These are phyloP conservation scores for Penstemon barbatus DNA, from an alignment of 257 asterid genomes.

Conservation along the genomic window DNA sequence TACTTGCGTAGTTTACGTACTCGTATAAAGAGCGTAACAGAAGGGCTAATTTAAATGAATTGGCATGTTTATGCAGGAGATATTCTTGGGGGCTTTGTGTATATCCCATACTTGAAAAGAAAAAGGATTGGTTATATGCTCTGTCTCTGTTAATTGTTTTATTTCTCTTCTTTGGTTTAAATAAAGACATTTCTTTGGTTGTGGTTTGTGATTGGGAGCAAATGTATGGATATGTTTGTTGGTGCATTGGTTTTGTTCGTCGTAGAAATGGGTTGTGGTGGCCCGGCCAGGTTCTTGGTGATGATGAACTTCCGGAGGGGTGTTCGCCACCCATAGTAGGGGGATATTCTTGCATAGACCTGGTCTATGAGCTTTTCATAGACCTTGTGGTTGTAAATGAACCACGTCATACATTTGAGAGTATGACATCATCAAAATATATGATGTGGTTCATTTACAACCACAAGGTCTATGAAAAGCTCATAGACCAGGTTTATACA, in stretches of 20 bases:
- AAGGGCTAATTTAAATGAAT: constrained; percentile 13
- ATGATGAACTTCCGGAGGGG: constrained; percentile 70
- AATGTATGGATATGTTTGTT: constrained; percentile 58
- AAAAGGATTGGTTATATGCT: not conserved
- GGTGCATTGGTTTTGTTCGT: constrained; percentile 93
- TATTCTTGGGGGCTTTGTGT: constrained; percentile 20
- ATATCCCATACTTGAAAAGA: too few species aligned
- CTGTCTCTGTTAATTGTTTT: not conserved
- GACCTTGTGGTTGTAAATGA: too few species aligned
- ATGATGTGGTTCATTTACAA: too few species aligned
- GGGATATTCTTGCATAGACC: too few species aligned
- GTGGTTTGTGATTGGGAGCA: constrained; percentile 55
- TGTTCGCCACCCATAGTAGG: constrained; percentile 67
- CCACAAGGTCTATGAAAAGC: too few species aligned
- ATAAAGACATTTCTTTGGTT: constrained; percentile 16
- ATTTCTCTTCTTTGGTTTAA: constrained; percentile 8
- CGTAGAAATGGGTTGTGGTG: constrained; percentile 95
- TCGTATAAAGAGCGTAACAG: too few species aligned
- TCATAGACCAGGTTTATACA: too few species aligned
- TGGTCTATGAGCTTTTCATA: too few species aligned
- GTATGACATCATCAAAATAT: too few species aligned
- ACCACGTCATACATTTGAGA: too few species aligned
- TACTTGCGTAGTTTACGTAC: too few species aligned
- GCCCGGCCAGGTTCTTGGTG: constrained; percentile 83
- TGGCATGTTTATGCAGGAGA: constrained; percentile 25